phyloP scores from a whole-genome alignment of 2,329 filamentous ascomycete genomes.

The Cadophora malorum region DNA sequence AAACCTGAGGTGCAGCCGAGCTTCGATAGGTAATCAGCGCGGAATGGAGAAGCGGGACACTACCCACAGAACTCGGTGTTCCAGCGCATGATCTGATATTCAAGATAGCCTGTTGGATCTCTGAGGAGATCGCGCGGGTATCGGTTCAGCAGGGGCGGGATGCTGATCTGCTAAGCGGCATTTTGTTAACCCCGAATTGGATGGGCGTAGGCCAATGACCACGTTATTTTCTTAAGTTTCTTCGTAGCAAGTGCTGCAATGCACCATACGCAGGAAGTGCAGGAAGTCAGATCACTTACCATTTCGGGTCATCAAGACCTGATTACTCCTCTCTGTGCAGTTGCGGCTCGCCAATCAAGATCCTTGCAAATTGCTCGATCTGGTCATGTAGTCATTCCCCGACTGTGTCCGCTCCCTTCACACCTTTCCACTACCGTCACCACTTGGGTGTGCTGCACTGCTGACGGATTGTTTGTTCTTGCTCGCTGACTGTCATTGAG shows the following conservation, averaged over 20 bases:
- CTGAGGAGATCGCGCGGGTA: conserved; percentile 1
- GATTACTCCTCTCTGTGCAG: neutral
- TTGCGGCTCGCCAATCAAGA: neutral
- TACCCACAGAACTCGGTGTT: neutral
- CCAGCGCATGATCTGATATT: neutral
- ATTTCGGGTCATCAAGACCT: conserved; percentile 11
- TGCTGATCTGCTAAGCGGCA: too few species aligned
- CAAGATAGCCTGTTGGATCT: conserved; percentile 6
- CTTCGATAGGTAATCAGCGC: conserved; percentile 10
- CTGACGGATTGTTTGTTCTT: neutral
- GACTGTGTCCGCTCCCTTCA: neutral
- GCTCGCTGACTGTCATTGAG: neutral
- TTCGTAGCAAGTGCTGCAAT: too few species aligned
- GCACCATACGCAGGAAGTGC: neutral
- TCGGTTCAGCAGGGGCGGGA: neutral
- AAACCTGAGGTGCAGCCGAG: neutral
- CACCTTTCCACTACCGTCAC: neutral
- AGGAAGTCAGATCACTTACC: neutral
- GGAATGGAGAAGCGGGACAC: neutral
- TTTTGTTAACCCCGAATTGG: too few species aligned
- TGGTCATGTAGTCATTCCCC: neutral
- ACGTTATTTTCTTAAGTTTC: too few species aligned
- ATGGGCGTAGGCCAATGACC: too few species aligned
- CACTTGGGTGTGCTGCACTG: neutral
- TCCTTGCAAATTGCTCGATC: neutral